A percentile compares a stretch with the other conserved stretches of the same genome.
Evolutionary conservation across 2,329 filamentous ascomycete species (phyloP).

Genomic region (Aphanocladium album): DNA sequence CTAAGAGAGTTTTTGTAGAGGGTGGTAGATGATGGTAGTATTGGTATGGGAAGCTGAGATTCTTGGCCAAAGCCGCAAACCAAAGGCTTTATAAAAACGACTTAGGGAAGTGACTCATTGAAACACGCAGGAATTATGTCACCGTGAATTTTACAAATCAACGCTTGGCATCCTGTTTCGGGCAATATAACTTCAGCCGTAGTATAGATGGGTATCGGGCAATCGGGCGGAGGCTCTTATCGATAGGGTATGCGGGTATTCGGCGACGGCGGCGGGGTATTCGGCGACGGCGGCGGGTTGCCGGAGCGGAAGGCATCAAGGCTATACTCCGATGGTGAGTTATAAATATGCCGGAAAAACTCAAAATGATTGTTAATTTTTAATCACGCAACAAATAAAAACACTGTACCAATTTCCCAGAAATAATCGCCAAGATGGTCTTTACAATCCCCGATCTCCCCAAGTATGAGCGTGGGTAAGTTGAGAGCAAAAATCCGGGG

Average conservation of each 20-base stretch:
- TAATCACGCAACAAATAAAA: background rate
- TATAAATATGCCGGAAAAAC: background rate
- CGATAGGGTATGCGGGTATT: slow-evolving; percentile 10
- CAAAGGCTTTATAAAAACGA: background rate
- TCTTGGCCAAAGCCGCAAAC: too few relatives aligned
- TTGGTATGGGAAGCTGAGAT: too few relatives aligned
- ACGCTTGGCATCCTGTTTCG: background rate
- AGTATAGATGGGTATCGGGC: background rate
- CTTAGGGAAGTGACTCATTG: background rate
- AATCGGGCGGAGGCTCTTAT: background rate
- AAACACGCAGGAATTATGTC: too few relatives aligned
- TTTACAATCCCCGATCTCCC: slow-evolving; percentile 11
- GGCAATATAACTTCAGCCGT: background rate
- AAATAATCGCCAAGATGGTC: slow-evolving; percentile 1
- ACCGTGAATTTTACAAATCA: background rate
- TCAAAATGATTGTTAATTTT: background rate
- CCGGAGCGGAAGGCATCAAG: background rate
- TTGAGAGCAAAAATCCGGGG: background rate
- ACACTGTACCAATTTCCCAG: background rate
- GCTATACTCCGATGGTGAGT: background rate
- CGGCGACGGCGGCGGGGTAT: background rate
- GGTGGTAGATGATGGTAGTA: too few relatives aligned
- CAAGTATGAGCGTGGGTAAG: slow-evolving; percentile 10
- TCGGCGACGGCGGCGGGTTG: background rate
- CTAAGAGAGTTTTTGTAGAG: too few relatives aligned